phyloP scores from a whole-genome alignment of 768 basidiomycete species.

The Russula emetica region DNA sequence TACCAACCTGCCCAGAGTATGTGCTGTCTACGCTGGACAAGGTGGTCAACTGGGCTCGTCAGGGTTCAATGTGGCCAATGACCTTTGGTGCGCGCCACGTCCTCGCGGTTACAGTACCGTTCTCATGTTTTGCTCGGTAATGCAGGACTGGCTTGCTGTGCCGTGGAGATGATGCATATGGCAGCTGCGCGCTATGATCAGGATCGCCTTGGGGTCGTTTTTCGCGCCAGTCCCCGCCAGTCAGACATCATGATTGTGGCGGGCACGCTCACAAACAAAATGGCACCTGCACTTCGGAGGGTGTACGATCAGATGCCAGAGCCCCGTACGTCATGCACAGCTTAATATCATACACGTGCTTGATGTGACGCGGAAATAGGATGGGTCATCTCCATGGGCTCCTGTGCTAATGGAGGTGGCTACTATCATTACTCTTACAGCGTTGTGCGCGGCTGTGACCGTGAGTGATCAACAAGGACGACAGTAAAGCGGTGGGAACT shows the following conservation, averaged over 20 bases:
- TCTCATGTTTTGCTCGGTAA: background rate
- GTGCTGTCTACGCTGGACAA: constrained; percentile 95
- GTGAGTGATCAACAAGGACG: constrained; percentile 43
- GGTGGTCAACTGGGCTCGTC: constrained; percentile 94
- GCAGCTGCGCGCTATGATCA: constrained; percentile 98
- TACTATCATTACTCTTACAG: constrained; percentile 99
- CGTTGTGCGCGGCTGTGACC: constrained; percentile 96
- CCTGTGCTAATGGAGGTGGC: constrained; percentile 96
- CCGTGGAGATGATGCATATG: constrained; percentile 99
- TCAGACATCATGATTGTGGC: constrained; percentile 99
- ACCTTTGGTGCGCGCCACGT: constrained; percentile 60
- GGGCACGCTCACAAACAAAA: constrained; percentile 98
- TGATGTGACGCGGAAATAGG: constrained; percentile 41
- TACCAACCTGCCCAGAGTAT: constrained; percentile 61
- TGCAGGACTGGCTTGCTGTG: constrained; percentile 93
- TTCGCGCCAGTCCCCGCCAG: constrained; percentile 98
- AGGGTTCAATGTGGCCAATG: constrained; percentile 99
- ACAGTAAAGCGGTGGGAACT: constrained; percentile 20
- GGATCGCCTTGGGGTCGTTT: constrained; percentile 93
- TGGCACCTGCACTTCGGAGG: constrained; percentile 96
- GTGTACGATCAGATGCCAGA: constrained; percentile 99
- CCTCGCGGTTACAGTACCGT: background rate
- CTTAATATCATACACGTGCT: background rate
- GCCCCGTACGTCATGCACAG: constrained; percentile 55
- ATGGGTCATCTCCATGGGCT: constrained; percentile 99